Evolutionary conservation across 169 alveolate species (phyloP), one percentile per base, ranked within the genome.

Genomic region (Sarcocystis neurona): DNA sequence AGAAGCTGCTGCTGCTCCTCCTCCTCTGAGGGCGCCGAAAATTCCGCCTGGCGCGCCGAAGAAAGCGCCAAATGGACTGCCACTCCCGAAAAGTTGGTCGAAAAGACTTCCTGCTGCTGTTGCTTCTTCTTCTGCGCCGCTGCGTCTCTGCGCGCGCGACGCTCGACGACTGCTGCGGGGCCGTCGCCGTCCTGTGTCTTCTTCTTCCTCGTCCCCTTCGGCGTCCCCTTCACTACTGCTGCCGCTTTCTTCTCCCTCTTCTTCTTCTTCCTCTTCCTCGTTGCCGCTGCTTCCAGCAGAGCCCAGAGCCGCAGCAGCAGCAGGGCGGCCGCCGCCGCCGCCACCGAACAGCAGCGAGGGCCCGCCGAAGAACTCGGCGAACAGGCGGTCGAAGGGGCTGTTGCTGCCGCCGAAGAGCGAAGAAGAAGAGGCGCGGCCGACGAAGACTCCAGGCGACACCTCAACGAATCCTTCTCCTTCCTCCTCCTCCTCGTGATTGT

Each of bases 371-470:
- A 72, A 30, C 20, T 72, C 82, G 48, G 82, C 48, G 27, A 72
- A 72, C 58, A 72, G n/a, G 1, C 82, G 82, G 56, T 72, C 82
- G 39, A 72, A 72, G 3, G 82, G 82, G 43, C 82, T 72, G 82
- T 56, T 56, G n/a, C 50, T 44, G 12, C 79, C 79, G 46, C 75
- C 12, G 34, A n/a, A 0, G 75, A 63, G 30, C 75, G 46, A 18
- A n/a, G n/a, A n/a, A n/a, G n/a, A n/a, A n/a, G n/a, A n/a, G n/a
- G 58, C 58, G 20, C 82, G 48, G n/a, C 58, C 82, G 58, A 72
- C 41, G 15, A 72, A 72, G 0, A 72, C 82, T 4, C 82, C 82
- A 5, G 82, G 82, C 37, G 82, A 72, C 15, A 72, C 41, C 82
- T 72, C 58, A 15, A 72, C 82, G 39, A 72, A 39, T 53, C 66